Conservation (phyloP, 768 basidiomycete genomes). For the Hydnum rufescens region DNA sequence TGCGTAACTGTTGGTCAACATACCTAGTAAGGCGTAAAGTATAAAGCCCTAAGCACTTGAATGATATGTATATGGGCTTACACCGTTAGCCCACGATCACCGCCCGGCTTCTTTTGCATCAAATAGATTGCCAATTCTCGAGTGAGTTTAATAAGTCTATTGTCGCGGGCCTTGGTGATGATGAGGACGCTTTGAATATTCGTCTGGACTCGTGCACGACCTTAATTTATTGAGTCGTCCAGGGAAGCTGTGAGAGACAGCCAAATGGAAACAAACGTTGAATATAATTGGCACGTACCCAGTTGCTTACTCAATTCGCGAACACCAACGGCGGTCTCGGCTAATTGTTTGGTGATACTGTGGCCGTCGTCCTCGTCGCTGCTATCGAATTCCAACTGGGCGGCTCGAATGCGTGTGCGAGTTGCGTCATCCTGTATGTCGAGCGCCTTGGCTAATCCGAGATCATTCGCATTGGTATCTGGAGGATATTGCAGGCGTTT, state of each 20-base stretch:
- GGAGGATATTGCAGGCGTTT: no score
- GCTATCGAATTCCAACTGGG: constrained; percentile 15
- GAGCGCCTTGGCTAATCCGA: not conserved
- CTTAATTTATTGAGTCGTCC: constrained; percentile 24
- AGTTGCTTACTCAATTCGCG: constrained; percentile 98
- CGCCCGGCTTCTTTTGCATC: constrained; percentile 60
- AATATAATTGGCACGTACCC: constrained; percentile 30
- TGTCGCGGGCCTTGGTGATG: constrained; percentile 95
- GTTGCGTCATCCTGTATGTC: constrained; percentile 6
- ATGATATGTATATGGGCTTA: constrained; percentile 26
- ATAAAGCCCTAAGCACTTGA: no score
- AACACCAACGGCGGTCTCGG: constrained; percentile 92
- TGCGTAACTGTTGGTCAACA: constrained; percentile 78
- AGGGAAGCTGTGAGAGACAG: no score
- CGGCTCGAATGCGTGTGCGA: constrained; percentile 12
- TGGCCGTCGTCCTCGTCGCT: constrained; percentile 47
- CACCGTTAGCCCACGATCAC: constrained; percentile 72
- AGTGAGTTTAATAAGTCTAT: constrained; percentile 85
- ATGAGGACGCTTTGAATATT: constrained; percentile 87
- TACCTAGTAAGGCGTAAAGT: constrained; percentile 40
- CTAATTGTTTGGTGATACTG: constrained; percentile 78
- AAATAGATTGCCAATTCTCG: constrained; percentile 86
- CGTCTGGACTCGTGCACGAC: constrained; percentile 76
- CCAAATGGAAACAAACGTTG: no score
- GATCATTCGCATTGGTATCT: not conserved